Base-by-base conservation (phyloP, 164 flowering plant genomes). In the Umbilicus rupestris region DNA sequence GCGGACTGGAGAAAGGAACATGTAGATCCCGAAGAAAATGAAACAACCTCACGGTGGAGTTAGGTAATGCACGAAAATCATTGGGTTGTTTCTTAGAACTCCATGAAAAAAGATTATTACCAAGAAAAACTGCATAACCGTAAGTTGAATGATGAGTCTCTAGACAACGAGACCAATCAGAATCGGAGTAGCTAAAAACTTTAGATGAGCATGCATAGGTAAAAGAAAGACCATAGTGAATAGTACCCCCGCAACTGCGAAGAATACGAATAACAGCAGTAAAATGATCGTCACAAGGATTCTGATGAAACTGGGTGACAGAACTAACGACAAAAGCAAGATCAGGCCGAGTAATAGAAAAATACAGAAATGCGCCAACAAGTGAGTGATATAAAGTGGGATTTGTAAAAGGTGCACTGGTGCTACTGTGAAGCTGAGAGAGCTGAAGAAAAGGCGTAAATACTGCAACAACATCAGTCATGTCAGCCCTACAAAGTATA, bases 21-120 rank as follows among this genome's bases (percentile, higher is more conserved):
- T 47, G 22, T 9, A 47, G 3, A 47, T 47, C 52, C n/a, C 20
- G 31, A 49, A 66, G 60, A 1, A 66, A 12, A 35, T 31, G 42
- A 50, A 19, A 50, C 28, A 37, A 66, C 44, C 31, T 66, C 69
- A 35, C n/a, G n/a, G n/a, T n/a, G n/a, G n/a, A n/a, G n/a, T n/a
- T n/a, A n/a, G n/a, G n/a, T n/a, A n/a, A n/a, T n/a, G 62, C 26
- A 2, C 49, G 66, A 14, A 46, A 64, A 0, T 37, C 15, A 39
- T 15, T 19, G 41, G 45, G 64, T 60, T 60, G 64, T 35, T 60
- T 60, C 64, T 60, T 60, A 37, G 64, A 5, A 31, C 64, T 60
- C 64, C 39, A 60, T 12, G 37, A 60, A 3, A 55, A 20, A 17
- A 19, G 3, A 20, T 55, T 55, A 9, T 1, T 9, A 29, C 20